phyloP scores from a whole-genome alignment of 768 basidiomycete genomes.

The Psilocybe azurescens region DNA sequence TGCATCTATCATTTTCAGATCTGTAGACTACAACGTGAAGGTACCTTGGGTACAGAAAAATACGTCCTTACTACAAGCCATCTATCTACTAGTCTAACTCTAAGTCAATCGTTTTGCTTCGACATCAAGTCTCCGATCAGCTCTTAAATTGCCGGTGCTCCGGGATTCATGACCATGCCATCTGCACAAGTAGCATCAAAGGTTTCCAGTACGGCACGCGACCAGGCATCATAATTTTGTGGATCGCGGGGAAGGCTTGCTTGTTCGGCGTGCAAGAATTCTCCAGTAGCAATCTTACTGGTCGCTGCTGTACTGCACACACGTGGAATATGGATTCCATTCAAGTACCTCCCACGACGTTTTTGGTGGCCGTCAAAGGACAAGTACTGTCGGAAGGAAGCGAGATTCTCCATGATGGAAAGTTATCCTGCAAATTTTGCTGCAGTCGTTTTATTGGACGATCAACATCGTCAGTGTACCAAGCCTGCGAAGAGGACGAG shows the following conservation, averaged over 20 bases:
- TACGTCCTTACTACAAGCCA: too few species aligned
- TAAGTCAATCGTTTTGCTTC: too few species aligned
- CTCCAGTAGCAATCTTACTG: conserved; percentile 32
- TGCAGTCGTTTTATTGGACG: conserved; percentile 44
- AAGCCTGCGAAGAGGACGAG: conserved; percentile 30
- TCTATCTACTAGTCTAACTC: too few species aligned
- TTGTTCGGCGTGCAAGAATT: conserved; percentile 52
- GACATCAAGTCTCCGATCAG: too few species aligned
- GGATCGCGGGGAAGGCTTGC: conserved; percentile 26
- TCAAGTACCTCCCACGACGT: conserved; percentile 49
- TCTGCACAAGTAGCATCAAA: conserved; percentile 29
- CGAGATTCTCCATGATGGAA: conserved; percentile 43
- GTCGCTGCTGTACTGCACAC: conserved; percentile 37
- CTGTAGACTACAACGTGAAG: too few species aligned
- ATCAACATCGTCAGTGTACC: conserved; percentile 42
- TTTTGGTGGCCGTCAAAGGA: conserved; percentile 46
- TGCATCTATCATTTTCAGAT: too few species aligned
- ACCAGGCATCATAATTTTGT: conserved; percentile 38
- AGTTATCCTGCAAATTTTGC: conserved; percentile 29
- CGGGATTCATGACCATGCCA: conserved; percentile 19
- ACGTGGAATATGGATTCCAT: conserved; percentile 33
- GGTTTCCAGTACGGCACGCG: conserved; percentile 34
- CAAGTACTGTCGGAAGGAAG: conserved; percentile 47
- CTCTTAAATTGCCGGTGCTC: too few species aligned
- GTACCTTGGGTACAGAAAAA: too few species aligned